Evolutionary conservation across 768 basidiomycete species (phyloP).

Genomic region (Stropharia rugosoannulata): DNA sequence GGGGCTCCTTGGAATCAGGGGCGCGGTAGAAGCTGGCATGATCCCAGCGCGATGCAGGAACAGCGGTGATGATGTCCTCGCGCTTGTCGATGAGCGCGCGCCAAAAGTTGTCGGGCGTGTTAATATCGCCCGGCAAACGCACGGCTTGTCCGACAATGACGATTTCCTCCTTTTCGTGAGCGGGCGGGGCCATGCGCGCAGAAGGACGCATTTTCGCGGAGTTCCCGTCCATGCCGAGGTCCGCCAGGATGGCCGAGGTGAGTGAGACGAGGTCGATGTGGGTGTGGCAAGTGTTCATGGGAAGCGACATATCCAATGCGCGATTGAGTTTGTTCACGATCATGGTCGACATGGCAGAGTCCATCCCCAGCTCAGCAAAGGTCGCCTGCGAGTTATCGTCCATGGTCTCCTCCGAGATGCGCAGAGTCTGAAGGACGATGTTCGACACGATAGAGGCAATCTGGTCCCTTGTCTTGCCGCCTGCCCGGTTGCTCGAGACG

Average conservation of each 20-base stretch:
- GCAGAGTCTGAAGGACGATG: conserved; percentile 23
- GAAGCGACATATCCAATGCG: conserved; percentile 22
- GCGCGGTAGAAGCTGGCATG: conserved; percentile 31
- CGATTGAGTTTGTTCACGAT: conserved; percentile 30
- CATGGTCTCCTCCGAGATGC: conserved; percentile 22
- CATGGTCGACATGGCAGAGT: conserved; percentile 29
- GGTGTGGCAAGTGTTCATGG: conserved; percentile 34
- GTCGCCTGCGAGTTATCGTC: conserved; percentile 26
- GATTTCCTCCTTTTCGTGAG: conserved; percentile 24
- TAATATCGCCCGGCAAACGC: conserved; percentile 32
- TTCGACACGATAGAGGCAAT: conserved; percentile 18
- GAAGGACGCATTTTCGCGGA: conserved; percentile 12
- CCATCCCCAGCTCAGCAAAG: conserved; percentile 37
- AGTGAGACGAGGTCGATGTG: conserved; percentile 28
- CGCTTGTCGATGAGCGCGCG: conserved; percentile 31
- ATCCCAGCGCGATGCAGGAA: conserved; percentile 34
- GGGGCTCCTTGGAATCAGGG: conserved; percentile 21
- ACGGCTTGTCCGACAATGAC: conserved; percentile 36
- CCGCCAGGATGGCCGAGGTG: conserved; percentile 20
- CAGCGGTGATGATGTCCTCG: conserved; percentile 26
- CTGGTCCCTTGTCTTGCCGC: conserved; percentile 20
- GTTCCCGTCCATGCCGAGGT: conserved; percentile 20
- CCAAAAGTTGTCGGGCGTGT: conserved; percentile 28
- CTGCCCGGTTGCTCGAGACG: conserved; percentile 1
- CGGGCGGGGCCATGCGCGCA: conserved; percentile 7